Percentiles rank a stretch among this genome's conserved stretches.
phyloP scores from a whole-genome alignment of 345 rosid genomes.

The Boechera divaricarpa region DNA sequence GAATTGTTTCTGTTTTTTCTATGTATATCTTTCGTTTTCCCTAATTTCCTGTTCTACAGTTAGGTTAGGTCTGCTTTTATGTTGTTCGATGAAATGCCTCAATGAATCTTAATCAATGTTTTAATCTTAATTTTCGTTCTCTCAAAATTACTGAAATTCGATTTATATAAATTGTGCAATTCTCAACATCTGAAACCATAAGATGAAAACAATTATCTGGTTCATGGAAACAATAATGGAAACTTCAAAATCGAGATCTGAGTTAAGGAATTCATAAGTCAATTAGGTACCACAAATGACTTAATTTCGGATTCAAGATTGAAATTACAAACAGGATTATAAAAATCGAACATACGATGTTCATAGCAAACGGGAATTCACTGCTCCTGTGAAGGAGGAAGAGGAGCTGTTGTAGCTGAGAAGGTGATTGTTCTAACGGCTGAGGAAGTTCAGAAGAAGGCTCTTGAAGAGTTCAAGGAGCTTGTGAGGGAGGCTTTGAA shows the following conservation, averaged over 20 bases:
- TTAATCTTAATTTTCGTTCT: too few species aligned
- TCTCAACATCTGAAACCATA: too few species aligned
- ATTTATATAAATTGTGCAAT: not conserved
- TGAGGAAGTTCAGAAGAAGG: conserved; percentile 61
- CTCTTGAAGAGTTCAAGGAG: conserved; percentile 62
- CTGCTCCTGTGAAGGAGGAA: conserved; percentile 37
- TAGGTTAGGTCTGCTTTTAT: not conserved
- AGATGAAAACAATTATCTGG: too few species aligned
- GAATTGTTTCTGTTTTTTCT: not conserved
- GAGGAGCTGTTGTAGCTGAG: conserved; percentile 26
- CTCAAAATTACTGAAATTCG: too few species aligned
- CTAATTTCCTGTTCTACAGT: not conserved
- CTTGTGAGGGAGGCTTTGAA: conserved; percentile 63
- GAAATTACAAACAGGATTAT: not conserved
- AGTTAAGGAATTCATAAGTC: too few species aligned
- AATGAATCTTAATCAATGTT: not conserved
- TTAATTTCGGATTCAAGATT: not conserved
- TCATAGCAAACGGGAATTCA: too few species aligned
- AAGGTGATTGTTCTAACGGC: conserved; percentile 51
- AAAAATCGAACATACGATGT: not conserved
- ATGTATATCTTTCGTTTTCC: not conserved
- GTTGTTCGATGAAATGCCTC: conserved; percentile 16
- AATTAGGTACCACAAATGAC: too few species aligned
- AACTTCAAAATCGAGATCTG: too few species aligned
- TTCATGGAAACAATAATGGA: too few species aligned